Conservation (phyloP, 2,329 filamentous ascomycete species). For the Biscogniauxia marginata region DNA sequence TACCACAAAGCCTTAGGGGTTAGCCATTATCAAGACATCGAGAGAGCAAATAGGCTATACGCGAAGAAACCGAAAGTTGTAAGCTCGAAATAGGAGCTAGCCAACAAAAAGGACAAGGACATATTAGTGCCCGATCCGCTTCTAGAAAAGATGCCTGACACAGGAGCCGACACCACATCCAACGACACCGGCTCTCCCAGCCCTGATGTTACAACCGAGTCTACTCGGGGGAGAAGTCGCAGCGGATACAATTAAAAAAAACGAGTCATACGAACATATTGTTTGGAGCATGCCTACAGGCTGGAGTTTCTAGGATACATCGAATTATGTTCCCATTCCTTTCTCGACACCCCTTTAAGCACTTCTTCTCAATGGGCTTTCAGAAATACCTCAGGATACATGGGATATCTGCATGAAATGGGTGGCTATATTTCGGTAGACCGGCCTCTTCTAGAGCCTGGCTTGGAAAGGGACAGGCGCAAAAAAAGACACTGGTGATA, state of each 20-base stretch:
- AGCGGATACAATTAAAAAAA: constrained; percentile 30
- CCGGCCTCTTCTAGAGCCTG: neutral
- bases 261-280: neutral
- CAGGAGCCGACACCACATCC: constrained; percentile 20
- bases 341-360: constrained; percentile 6
- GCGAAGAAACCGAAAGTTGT: neutral
- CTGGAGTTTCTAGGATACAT: constrained; percentile 1
- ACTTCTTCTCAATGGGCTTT: neutral
- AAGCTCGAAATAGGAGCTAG: neutral
- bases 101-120: neutral
- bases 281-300: neutral
- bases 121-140: neutral
- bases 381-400: neutral
- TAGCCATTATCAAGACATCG: no score
- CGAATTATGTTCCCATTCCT: neutral
- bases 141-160: constrained; percentile 29
- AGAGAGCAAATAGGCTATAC: no score
- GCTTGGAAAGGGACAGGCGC: neutral
- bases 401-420: neutral
- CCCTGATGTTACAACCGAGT: constrained; percentile 18
- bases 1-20: no score
- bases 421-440: neutral
- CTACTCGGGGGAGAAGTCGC: constrained; percentile 28
- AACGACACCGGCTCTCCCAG: constrained; percentile 16
- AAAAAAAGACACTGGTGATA: neutral